Percentiles rank a stretch among this genome's conserved stretches.
These are phyloP conservation scores for Citrus trifoliata DNA, from an alignment of 345 rosid genomes.

Conservation along the genomic window DNA sequence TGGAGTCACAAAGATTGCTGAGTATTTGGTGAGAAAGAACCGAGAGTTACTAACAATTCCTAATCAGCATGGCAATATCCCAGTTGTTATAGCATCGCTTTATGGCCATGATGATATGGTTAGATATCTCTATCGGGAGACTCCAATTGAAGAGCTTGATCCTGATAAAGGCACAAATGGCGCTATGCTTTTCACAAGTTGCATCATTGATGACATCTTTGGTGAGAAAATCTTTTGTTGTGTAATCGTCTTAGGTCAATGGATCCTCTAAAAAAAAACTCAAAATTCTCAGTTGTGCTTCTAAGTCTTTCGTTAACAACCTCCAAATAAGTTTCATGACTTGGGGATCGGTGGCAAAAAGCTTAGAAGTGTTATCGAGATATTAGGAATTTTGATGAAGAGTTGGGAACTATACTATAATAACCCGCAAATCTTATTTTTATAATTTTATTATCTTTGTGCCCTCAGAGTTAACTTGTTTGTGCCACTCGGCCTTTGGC, in stretches of 20 bases:
- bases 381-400: no score
- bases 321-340: no score
- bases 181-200: slow-evolving; percentile 57
- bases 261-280: no score
- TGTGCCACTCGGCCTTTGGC: accelerated
- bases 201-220: slow-evolving; percentile 56
- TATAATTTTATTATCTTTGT: no score
- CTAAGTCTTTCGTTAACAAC: no score
- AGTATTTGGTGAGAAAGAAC: slow-evolving; percentile 43
- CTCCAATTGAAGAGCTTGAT: slow-evolving; percentile 41
- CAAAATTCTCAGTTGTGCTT: no score
- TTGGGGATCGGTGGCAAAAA: no score
- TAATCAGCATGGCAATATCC: slow-evolving; percentile 43
- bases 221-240: slow-evolving; percentile 29
- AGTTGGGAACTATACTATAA: no score
- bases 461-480: no score
- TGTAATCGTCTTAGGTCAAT: no score
- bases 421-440: no score
- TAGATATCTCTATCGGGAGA: slow-evolving; percentile 48
- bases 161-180: slow-evolving; percentile 30
- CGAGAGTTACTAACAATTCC: slow-evolving; percentile 36
- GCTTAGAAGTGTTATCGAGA: no score
- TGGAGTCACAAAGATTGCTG: slow-evolving; percentile 55
- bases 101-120: slow-evolving; percentile 62
- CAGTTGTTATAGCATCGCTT: slow-evolving; percentile 63